Evolutionary conservation across 1,139 yeast species (phyloP).

Genomic region (Blastobotrys buckinghamii): DNA sequence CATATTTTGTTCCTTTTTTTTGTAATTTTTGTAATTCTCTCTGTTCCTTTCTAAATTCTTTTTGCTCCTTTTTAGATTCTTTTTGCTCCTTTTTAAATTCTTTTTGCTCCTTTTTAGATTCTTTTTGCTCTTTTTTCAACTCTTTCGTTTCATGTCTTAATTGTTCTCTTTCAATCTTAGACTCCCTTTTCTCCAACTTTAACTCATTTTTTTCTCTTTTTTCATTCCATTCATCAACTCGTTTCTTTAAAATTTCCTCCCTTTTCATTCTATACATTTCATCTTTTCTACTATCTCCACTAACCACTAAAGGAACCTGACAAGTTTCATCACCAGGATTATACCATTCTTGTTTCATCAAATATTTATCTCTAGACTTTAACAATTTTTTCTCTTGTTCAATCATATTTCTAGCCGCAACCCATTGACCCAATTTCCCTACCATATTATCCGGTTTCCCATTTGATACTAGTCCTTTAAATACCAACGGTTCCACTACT

Average conservation of each 20-base stretch:
- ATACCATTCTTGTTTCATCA: constrained; percentile 1
- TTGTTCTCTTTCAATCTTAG: too few relatives aligned
- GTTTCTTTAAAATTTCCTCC: background rate
- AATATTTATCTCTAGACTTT: background rate
- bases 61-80: too few relatives aligned
- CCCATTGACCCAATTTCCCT: background rate
- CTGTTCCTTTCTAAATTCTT: too few relatives aligned
- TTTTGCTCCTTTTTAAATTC: too few relatives aligned
- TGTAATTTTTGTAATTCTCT: too few relatives aligned
- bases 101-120: background rate
- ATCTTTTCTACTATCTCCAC: background rate
- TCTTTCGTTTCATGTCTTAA: too few relatives aligned
- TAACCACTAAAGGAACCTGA: background rate
- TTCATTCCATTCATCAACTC: background rate
- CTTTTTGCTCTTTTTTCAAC: too few relatives aligned
- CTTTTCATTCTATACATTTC: background rate
- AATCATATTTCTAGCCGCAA: background rate
- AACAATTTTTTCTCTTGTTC: background rate
- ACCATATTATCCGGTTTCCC: background rate
- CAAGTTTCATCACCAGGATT: background rate
- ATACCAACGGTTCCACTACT: background rate
- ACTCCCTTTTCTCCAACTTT: background rate
- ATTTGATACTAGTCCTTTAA: background rate
- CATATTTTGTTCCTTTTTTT: too few relatives aligned
- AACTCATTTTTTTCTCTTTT: too few relatives aligned